Conservation (phyloP, 371 early-diverging fungal species). For the Mucor ambiguus region DNA sequence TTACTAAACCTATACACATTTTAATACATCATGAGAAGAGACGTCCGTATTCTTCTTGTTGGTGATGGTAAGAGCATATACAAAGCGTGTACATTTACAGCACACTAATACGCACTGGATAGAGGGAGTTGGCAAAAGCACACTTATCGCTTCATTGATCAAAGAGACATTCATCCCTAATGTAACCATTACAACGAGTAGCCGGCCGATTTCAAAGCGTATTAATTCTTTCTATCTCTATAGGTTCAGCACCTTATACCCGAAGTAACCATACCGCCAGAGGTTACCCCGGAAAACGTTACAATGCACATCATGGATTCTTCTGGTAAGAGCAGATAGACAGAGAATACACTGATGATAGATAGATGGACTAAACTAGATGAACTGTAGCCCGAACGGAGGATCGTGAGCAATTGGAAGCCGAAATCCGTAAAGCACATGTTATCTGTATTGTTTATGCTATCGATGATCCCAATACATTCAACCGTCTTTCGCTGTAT, state of each 20-base stretch:
- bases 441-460: constrained; percentile 97
- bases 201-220: not conserved
- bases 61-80: constrained; percentile 78
- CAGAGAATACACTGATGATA: not conserved
- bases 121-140: constrained; percentile 96
- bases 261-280: constrained; percentile 97
- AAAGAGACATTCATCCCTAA: constrained; percentile 93
- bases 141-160: constrained; percentile 93
- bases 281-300: constrained; percentile 95
- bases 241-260: constrained; percentile 96
- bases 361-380: not conserved
- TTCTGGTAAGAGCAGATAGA: constrained; percentile 57
- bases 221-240: not conserved
- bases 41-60: constrained; percentile 87
- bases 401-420: constrained; percentile 83
- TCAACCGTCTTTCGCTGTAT: constrained; percentile 79
- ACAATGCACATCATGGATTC: constrained; percentile 97
- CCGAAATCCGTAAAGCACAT: constrained; percentile 93
- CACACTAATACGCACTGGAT: constrained; percentile 2
- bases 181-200: constrained; percentile 53
- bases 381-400: constrained; percentile 73
- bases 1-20: not conserved
- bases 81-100: not conserved
- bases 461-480: constrained; percentile 81
- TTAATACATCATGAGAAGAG: constrained; percentile 72